A percentile compares a stretch with the other conserved stretches of the same genome.
Evolutionary conservation across 2,329 filamentous ascomycete species (phyloP).

Genomic region (Venturia effusa): DNA sequence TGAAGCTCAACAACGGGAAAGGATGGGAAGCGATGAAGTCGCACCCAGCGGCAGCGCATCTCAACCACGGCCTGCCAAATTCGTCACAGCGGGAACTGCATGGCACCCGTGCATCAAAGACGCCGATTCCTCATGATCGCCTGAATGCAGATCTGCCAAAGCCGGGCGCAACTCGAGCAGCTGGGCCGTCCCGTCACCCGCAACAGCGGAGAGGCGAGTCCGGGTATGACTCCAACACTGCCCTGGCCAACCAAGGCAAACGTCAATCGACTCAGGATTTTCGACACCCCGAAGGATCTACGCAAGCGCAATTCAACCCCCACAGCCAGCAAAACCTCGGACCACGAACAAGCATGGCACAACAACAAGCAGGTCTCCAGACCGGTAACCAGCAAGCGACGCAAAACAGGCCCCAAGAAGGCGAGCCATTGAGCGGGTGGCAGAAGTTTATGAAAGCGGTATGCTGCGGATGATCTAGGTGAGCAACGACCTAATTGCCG

Average conservation of each 20-base stretch:
- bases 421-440: constrained; percentile 69
- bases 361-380: constrained; percentile 2
- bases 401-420: constrained; percentile 42
- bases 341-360: constrained; percentile 22
- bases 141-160: constrained; percentile 41
- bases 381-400: constrained; percentile 35
- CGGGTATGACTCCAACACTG: constrained; percentile 16
- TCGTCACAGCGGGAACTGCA: constrained; percentile 78
- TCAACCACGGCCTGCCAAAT: constrained; percentile 67
- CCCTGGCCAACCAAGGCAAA: constrained; percentile 27
- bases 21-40: constrained; percentile 77
- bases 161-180: constrained; percentile 54
- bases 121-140: constrained; percentile 34
- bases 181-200: constrained; percentile 44
- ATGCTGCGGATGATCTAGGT: constrained; percentile 59
- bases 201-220: constrained; percentile 20
- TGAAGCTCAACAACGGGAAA: constrained; percentile 91
- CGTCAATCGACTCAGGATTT: constrained; percentile 65
- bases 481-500: background rate
- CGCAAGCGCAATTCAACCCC: constrained; percentile 82
- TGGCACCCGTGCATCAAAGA: constrained; percentile 51
- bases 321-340: constrained; percentile 81
- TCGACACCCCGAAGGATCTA: constrained; percentile 78
- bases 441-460: constrained; percentile 89
- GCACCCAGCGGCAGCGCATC: constrained; percentile 61